Base-by-base conservation (phyloP, 1,139 yeast genomes). In the Lodderomyces beijingensis region DNA sequence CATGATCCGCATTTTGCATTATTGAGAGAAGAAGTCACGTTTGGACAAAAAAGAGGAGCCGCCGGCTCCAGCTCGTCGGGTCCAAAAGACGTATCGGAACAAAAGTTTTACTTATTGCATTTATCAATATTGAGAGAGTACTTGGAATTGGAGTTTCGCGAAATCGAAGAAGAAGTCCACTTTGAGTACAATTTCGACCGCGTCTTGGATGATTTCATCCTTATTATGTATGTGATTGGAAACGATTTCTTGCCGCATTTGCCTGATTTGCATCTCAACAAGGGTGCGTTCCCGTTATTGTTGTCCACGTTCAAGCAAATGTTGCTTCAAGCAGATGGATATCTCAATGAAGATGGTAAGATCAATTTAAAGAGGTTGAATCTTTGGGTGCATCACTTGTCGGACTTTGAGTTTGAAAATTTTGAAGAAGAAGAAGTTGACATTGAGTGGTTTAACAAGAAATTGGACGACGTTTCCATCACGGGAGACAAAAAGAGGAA, bases 201-300 rank as follows among this genome's bases (percentile, higher is more conserved):
- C 44, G 72, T 89, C 23, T 62, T 93, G 44, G 98, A 93, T 59
- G 99, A 93, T 59, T 88, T 89, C 47, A 86, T 93, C 45, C 70
- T 93, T 39, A 83, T 91, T 50, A 77, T 87, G 79, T 89, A 86
- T 52, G 95, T 91, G 40, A 86, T 93, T 50, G 99, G 99, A 49
- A 93, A 93, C 53, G 99, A 93, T 72, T 93, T 93, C 77, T 73
- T 93, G 51, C 98, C 99, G n/a, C 87, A 91, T 53, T 72, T 93
- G 48, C 98, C 99, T 1, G 95, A 89, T 55, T 68, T 93, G 50
- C 88, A 86, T 56, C 75, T 93, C 47, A 89, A 88, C 53, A 91
- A 89, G 49, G 97, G 97, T 47, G 98, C 98, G 0, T 83, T 93
- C 63, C 96, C 97, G 10, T 73, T 88, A 26, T 71, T 93, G 49